Percentiles rank a stretch among this genome's conserved stretches.
phyloP scores from a whole-genome alignment of 2,329 filamentous ascomycete genomes.

The Teratosphaeria nubilosa region DNA sequence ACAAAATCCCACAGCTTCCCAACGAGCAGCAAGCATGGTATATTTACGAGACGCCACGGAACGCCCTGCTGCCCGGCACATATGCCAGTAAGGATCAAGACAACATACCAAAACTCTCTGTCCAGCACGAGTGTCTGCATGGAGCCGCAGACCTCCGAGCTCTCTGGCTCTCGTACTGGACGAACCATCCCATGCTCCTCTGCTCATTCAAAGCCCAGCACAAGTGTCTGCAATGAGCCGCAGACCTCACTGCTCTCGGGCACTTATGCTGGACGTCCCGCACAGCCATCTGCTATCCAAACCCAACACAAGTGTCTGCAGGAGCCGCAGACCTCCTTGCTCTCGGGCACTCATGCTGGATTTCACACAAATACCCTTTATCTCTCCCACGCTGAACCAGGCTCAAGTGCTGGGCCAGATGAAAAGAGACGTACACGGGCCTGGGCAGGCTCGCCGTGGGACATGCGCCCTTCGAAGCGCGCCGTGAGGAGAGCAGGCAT shows the following conservation, averaged over 20 bases:
- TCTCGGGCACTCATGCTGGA: slow-evolving; percentile 1
- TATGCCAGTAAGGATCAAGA: background rate
- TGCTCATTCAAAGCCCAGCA: background rate
- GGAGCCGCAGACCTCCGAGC: slow-evolving; percentile 1
- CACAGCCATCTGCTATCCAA: background rate
- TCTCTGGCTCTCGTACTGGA: background rate
- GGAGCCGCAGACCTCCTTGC: slow-evolving; percentile 1
- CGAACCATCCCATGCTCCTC: background rate
- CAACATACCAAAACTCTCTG: background rate
- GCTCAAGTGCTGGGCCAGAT: background rate
- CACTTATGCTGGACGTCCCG: background rate
- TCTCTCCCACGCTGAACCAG: background rate
- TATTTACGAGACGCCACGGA: background rate
- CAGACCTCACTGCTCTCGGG: slow-evolving; percentile 1
- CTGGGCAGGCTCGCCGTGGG: background rate
- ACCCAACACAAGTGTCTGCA: slow-evolving; percentile 1
- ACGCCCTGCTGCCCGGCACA: background rate
- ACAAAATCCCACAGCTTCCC: background rate
- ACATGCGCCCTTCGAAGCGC: background rate
- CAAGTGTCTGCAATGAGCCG: slow-evolving; percentile 2
- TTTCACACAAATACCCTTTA: background rate
- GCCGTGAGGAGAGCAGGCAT: background rate
- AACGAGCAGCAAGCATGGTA: background rate
- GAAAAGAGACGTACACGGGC: background rate
- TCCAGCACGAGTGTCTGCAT: background rate